Base-by-base conservation (phyloP, 352 stramenopile genomes). In the Pythium pyrilobum region DNA sequence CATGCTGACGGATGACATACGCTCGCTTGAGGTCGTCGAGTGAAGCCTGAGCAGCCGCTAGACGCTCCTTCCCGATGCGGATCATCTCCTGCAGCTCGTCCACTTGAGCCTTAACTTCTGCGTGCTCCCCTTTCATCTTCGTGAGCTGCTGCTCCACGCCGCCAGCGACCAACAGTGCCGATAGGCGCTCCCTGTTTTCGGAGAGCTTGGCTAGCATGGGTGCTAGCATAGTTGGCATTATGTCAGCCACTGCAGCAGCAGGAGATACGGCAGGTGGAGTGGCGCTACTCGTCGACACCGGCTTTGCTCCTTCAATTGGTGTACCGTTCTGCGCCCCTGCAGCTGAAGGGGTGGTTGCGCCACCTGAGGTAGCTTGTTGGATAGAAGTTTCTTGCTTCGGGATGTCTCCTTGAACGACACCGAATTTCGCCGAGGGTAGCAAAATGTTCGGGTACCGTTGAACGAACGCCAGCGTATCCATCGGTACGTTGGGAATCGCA, bases 91-190 rank as follows among this genome's bases (percentile, higher is more conserved):
- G 69, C 24, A 88, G 61, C 39, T 88, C 81, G 5, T 76, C 45
- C 5, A 85, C 71, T 65, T 90, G 77, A 3, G 79, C 69, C 56
- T 86, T 90, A 12, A 81, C 59, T 52, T 93, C 81, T 0, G 72
- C 52, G 45, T 89, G 71, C 38, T 89, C 83, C 21, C 34, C 68
- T 44, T 87, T 86, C 69, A 93, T 81, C 45, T 86, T 89, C 0
- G 68, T 45, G 1, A 92, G 58, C 45, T 90, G 81, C 18, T 87
- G 73, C 38, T 90, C 77, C 3, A 93, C 68, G n/a, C 76, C 79
- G 28, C 75, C 72, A 23, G 77, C 77, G 8, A 82, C 70, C 1
- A 87, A 59, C 5, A 90, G 50, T 0, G 75, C 76, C 24, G 80
- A 74, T 29, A 89, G 56, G 0, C 77, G 67, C 39, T 90, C 76